Conservation (phyloP, 495 filamentous ascomycete species). For the Tuber calosporum region DNA sequence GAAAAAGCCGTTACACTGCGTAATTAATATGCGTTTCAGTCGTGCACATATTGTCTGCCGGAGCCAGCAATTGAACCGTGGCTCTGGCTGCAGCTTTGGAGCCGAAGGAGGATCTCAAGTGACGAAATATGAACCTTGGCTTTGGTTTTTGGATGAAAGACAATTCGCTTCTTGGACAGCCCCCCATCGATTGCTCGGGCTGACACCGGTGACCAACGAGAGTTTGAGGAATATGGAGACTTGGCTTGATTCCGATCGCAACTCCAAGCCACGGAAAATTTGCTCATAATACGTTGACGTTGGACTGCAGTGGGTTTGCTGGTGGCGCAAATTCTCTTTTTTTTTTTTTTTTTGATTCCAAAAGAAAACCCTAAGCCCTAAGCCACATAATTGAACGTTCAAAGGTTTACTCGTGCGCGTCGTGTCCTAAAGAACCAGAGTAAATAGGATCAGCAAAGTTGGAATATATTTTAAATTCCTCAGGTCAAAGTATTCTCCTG, state of each 20-base stretch:
- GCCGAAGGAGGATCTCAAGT: not conserved
- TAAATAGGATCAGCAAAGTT: slow-evolving; percentile 25
- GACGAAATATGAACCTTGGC: not conserved
- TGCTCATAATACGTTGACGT: not conserved
- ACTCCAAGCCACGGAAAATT: not conserved
- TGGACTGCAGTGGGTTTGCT: not conserved
- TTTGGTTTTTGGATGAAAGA: not conserved
- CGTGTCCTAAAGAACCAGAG: slow-evolving; percentile 15
- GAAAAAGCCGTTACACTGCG: not conserved
- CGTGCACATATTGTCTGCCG: not conserved
- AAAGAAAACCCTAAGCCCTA: not conserved
- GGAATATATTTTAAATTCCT: not conserved
- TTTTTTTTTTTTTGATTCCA: not conserved
- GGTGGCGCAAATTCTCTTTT: not conserved
- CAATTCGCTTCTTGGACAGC: not conserved
- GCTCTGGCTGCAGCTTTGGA: not conserved
- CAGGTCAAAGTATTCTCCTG: slow-evolving; percentile 10
- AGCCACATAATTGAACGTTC: not conserved
- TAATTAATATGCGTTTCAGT: not conserved
- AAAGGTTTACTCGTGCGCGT: not conserved
- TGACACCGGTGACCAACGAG: not conserved
- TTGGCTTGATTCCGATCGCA: not conserved
- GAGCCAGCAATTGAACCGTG: not conserved
- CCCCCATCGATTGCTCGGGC: not conserved
- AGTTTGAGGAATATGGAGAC: not conserved